Conservation (phyloP, 164 flowering plant genomes). For the Nelumbo lutea region DNA sequence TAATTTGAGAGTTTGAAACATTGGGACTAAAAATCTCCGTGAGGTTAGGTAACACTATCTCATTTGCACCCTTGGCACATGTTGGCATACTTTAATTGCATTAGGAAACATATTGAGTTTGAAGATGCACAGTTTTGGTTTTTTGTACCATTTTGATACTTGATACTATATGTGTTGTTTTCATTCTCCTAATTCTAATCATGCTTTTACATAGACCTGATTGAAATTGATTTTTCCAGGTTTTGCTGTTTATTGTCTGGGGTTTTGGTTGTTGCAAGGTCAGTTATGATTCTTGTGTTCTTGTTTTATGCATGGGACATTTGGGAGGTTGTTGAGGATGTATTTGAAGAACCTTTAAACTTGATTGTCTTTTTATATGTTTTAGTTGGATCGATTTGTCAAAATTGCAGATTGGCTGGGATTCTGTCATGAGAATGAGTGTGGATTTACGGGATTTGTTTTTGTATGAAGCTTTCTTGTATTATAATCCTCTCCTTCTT, state of each 20-base stretch:
- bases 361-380: not conserved
- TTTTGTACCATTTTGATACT: too few species aligned
- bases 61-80: too few species aligned
- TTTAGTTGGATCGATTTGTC: not conserved
- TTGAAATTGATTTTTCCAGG: constrained; percentile 62
- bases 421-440: constrained; percentile 97
- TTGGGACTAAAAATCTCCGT: too few species aligned
- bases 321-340: not conserved
- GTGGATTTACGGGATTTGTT: constrained; percentile 77
- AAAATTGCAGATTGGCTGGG: constrained; percentile 78
- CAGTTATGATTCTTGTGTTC: constrained; percentile 17
- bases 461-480: constrained; percentile 89
- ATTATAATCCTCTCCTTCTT: constrained; percentile 94
- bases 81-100: too few species aligned
- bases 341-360: not conserved
- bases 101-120: too few species aligned
- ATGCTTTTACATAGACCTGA: too few species aligned
- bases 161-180: too few species aligned
- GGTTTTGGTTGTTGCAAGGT: constrained; percentile 89
- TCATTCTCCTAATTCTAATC: too few species aligned
- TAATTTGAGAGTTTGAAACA: too few species aligned
- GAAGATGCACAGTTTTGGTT: too few species aligned
- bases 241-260: constrained; percentile 75
- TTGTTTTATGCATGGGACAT: not conserved
- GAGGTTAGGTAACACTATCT: too few species aligned